These are phyloP conservation scores for Iris macrosiphon DNA, from an alignment of 106 monocot species.

Conservation along the genomic window DNA sequence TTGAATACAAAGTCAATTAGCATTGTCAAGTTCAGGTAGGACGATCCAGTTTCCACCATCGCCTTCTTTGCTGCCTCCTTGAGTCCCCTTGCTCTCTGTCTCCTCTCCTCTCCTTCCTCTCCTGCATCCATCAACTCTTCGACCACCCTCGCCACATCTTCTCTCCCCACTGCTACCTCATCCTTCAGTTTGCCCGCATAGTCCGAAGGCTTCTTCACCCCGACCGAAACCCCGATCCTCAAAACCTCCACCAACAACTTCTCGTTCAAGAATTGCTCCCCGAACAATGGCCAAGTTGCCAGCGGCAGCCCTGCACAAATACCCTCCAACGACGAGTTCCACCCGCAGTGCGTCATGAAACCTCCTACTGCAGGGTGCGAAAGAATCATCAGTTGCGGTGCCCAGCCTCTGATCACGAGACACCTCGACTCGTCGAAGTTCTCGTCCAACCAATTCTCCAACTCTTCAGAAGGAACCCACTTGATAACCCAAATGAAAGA, in stretches of 20 bases:
- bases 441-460: background rate
- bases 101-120: slow-evolving; percentile 4
- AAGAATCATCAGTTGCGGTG: slow-evolving; percentile 15
- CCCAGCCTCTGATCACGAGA: slow-evolving; percentile 17
- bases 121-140: background rate
- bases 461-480: slow-evolving; percentile 4
- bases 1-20: background rate
- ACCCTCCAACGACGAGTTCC: slow-evolving; percentile 19
- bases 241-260: slow-evolving; percentile 15
- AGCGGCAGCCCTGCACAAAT: slow-evolving; percentile 14
- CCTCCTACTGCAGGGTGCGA: slow-evolving; percentile 24
- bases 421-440: slow-evolving; percentile 10
- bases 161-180: slow-evolving; percentile 1
- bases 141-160: slow-evolving; percentile 2
- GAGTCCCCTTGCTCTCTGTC: slow-evolving; percentile 5
- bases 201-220: background rate
- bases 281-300: slow-evolving; percentile 20
- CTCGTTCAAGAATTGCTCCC: slow-evolving; percentile 26
- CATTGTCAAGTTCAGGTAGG: slow-evolving; percentile 3
- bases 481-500: slow-evolving; percentile 27
- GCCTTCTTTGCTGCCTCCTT: slow-evolving; percentile 9
- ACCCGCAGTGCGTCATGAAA: slow-evolving; percentile 22
- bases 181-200: background rate
- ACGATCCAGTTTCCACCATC: slow-evolving; percentile 14
- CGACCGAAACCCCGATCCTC: slow-evolving; percentile 5